These are phyloP conservation scores for Fusarium sarcochroum DNA, from an alignment of 2,329 filamentous ascomycete genomes.

Conservation along the genomic window DNA sequence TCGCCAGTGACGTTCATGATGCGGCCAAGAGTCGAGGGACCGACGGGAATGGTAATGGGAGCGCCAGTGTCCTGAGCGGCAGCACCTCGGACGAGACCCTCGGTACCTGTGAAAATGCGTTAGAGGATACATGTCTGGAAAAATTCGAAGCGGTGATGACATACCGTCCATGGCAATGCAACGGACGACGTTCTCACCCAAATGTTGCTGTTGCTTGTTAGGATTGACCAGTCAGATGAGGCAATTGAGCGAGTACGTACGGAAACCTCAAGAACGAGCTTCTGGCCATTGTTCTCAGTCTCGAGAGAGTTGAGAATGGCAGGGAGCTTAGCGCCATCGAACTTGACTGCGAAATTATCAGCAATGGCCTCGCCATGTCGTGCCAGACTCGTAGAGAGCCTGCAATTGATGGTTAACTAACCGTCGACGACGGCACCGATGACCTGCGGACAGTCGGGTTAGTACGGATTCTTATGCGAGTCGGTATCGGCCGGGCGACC, in stretches of 20 bases:
- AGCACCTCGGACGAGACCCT: constrained; percentile 97
- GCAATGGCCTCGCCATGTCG: constrained; percentile 21
- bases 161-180: constrained; percentile 99
- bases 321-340: constrained; percentile 92
- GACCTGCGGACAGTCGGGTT: constrained; percentile 72
- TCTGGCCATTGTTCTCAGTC: constrained; percentile 91
- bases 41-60: constrained; percentile 97
- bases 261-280: constrained; percentile 95
- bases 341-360: constrained; percentile 81
- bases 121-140: constrained; percentile 29
- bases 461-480: constrained; percentile 32
- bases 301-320: constrained; percentile 97
- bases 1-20: constrained; percentile 99
- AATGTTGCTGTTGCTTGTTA: constrained; percentile 85
- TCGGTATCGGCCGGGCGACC: constrained; percentile 43
- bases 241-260: constrained; percentile 67
- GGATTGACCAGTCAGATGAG: constrained; percentile 32
- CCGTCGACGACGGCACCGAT: constrained; percentile 99
- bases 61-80: constrained; percentile 88
- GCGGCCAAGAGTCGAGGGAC: constrained; percentile 92
- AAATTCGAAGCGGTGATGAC: constrained; percentile 52
- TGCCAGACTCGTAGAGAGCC: constrained; percentile 24
- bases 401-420: constrained; percentile 65
- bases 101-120: constrained; percentile 79
- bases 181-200: constrained; percentile 98